Conservation (phyloP, 2,329 filamentous ascomycete genomes). For the Bipolaris oryzae region DNA sequence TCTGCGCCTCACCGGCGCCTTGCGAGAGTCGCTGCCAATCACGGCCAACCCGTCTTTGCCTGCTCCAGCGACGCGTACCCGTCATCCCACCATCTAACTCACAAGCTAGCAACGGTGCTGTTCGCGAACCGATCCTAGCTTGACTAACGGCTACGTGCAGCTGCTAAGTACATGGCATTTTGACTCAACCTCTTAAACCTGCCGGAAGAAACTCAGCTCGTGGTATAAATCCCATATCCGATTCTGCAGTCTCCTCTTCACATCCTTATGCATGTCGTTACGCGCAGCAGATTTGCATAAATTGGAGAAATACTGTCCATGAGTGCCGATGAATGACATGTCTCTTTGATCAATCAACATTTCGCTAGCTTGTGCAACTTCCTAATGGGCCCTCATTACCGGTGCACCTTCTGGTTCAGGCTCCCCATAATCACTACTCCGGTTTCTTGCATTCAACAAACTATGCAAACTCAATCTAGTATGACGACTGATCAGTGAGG, state of each 20-base stretch:
- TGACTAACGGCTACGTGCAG: slow-evolving; percentile 27
- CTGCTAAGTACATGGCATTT: background rate
- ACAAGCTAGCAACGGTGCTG: slow-evolving; percentile 26
- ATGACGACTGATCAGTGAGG: background rate
- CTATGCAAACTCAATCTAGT: background rate
- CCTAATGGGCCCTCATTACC: background rate
- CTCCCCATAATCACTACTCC: background rate
- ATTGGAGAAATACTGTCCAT: background rate
- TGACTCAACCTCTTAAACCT: background rate
- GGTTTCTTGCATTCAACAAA: background rate
- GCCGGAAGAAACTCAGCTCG: background rate
- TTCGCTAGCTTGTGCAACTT: background rate
- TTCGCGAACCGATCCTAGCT: slow-evolving; percentile 26
- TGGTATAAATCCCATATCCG: slow-evolving; percentile 8
- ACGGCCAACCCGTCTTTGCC: background rate
- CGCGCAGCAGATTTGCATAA: slow-evolving; percentile 12
- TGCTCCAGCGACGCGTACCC: background rate
- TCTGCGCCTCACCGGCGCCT: slow-evolving; percentile 21
- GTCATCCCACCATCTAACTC: background rate
- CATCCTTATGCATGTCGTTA: slow-evolving; percentile 21
- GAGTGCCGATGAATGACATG: background rate
- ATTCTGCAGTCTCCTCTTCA: slow-evolving; percentile 14
- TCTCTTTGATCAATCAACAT: background rate
- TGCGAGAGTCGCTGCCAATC: slow-evolving; percentile 5
- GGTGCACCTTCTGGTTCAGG: background rate